Conservation (phyloP, 768 basidiomycete genomes). For the Boletus coccyginus region DNA sequence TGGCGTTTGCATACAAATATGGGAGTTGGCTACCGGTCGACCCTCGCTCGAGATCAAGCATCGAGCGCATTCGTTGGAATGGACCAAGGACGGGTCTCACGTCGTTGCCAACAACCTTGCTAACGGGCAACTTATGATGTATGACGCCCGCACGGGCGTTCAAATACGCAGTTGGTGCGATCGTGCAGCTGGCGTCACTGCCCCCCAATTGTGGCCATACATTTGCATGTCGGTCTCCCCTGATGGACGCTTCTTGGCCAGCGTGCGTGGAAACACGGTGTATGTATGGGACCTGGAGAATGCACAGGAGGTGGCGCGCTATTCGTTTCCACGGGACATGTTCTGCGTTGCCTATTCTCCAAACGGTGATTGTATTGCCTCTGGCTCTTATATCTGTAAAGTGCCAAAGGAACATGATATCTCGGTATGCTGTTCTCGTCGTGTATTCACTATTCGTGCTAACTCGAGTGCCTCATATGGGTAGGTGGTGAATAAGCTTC, state of each 20-base stretch:
- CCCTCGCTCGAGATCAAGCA: slow-evolving; percentile 26
- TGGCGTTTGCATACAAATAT: slow-evolving; percentile 23
- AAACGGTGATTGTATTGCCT: slow-evolving; percentile 17
- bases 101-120: slow-evolving; percentile 23
- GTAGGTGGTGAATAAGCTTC: slow-evolving; percentile 3
- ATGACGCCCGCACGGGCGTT: slow-evolving; percentile 14
- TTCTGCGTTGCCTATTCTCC: slow-evolving; percentile 23
- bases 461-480: not conserved
- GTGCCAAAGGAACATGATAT: slow-evolving; percentile 6
- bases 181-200: not conserved
- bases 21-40: slow-evolving; percentile 17
- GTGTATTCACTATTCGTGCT: not conserved
- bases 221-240: slow-evolving; percentile 24
- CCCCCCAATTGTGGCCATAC: slow-evolving; percentile 21
- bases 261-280: slow-evolving; percentile 19
- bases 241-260: slow-evolving; percentile 14
- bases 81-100: slow-evolving; percentile 20
- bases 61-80: slow-evolving; percentile 23
- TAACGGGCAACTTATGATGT: slow-evolving; percentile 25
- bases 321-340: slow-evolving; percentile 23
- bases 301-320: slow-evolving; percentile 15
- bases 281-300: slow-evolving; percentile 18
- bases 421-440: slow-evolving; percentile 3
- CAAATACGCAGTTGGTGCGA: slow-evolving; percentile 24
- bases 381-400: slow-evolving; percentile 16